Conservation (phyloP, 1,139 yeast species). For the Scheffersomyces illinoinensis region DNA sequence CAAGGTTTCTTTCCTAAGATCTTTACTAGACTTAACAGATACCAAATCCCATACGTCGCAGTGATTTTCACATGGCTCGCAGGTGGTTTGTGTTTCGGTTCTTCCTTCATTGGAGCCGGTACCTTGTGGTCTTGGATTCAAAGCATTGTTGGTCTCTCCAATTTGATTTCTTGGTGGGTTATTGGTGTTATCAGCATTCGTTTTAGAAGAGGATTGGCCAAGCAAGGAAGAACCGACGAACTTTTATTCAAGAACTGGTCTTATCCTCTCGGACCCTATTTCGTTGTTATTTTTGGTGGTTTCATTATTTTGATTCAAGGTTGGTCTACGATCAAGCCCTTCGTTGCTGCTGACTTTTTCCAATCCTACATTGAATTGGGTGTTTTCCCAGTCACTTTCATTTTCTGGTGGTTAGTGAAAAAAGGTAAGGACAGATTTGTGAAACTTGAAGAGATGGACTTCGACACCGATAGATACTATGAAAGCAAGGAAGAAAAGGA, state of each 20-base stretch:
- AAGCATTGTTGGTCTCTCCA: slow-evolving; percentile 44
- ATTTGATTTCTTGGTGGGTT: slow-evolving; percentile 45
- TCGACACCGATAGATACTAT: slow-evolving; percentile 57
- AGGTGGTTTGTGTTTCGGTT: slow-evolving; percentile 46
- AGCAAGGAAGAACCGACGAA: slow-evolving; percentile 37
- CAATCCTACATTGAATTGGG: slow-evolving; percentile 39
- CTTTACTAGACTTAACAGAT: slow-evolving; percentile 35
- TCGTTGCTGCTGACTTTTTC: slow-evolving; percentile 33
- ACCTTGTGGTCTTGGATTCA: slow-evolving; percentile 48
- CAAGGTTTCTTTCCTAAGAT: slow-evolving; percentile 42
- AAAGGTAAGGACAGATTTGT: slow-evolving; percentile 49
- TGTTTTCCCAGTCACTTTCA: slow-evolving; percentile 37
- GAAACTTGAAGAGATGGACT: slow-evolving; percentile 57
- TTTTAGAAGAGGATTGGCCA: slow-evolving; percentile 38
- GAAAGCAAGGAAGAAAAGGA: slow-evolving; percentile 51
- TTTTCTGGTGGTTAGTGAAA: slow-evolving; percentile 47
- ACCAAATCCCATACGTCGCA: slow-evolving; percentile 40
- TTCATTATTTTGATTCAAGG: slow-evolving; percentile 44
- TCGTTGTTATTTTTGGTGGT: slow-evolving; percentile 34
- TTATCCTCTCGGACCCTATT: slow-evolving; percentile 44
- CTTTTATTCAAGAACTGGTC: slow-evolving; percentile 42
- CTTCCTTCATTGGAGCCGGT: slow-evolving; percentile 46
- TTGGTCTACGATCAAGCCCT: slow-evolving; percentile 58
- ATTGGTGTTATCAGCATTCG: slow-evolving; percentile 42
- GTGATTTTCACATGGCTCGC: slow-evolving; percentile 42